Evolutionary conservation across 192 early-diverging fungal genomes (phyloP).

Genomic region (Backusella sp.): DNA sequence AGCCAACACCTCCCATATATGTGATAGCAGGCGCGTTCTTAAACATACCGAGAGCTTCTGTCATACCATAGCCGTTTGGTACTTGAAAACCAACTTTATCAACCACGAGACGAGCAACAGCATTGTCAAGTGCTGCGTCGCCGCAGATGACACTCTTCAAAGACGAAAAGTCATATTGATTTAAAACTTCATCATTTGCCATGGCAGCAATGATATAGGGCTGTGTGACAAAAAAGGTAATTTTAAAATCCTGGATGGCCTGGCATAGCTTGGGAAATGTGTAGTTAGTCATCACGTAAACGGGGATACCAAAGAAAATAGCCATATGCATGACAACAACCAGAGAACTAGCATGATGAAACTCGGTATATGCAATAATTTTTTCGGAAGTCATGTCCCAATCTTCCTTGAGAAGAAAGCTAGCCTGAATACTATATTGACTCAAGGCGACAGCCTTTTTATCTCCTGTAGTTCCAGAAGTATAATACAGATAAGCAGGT

Average conservation of each 20-base stretch:
- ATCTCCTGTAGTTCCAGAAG: slow-evolving; percentile 3
- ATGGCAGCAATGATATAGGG: neutral
- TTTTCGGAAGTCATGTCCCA: neutral
- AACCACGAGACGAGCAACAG: neutral
- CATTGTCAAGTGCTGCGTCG: neutral
- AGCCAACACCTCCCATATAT: slow-evolving; percentile 34
- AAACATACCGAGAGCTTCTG: neutral
- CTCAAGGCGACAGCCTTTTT: neutral
- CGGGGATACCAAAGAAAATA: neutral
- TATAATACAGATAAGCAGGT: slow-evolving; percentile 2
- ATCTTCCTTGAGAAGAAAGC: neutral
- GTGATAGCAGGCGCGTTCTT: neutral
- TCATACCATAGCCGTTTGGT: neutral
- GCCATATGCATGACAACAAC: neutral
- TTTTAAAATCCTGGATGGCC: neutral
- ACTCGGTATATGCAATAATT: neutral
- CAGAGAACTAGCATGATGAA: neutral
- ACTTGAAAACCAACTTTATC: neutral
- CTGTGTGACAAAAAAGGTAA: neutral
- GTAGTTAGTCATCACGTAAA: slow-evolving; percentile 10
- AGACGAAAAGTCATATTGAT: neutral
- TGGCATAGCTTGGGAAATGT: slow-evolving; percentile 12
- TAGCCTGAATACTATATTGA: neutral
- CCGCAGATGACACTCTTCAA: neutral
- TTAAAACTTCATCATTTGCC: neutral